These are phyloP conservation scores for Oryza longistaminata DNA, from an alignment of 176 grass and related monocot species.

Conservation along the genomic window DNA sequence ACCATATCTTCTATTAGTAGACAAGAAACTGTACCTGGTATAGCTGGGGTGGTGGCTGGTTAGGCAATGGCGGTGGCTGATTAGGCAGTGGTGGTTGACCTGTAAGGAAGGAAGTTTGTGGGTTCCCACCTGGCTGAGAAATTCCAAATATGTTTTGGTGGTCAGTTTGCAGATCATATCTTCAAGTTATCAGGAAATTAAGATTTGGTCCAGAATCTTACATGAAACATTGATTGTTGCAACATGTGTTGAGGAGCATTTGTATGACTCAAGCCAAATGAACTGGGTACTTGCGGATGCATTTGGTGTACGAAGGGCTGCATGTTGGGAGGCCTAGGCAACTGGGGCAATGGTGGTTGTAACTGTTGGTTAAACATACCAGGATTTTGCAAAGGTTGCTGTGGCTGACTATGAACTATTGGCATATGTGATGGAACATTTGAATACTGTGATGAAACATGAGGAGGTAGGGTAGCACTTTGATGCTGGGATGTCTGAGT, in stretches of 20 bases:
- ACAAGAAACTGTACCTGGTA: slow-evolving; percentile 65
- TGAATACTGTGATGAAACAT: slow-evolving; percentile 55
- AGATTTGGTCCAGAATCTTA: slow-evolving; percentile 53
- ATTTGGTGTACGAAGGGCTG: slow-evolving; percentile 61
- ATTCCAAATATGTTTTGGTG: slow-evolving; percentile 35
- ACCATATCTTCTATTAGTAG: background rate
- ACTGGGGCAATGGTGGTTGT: slow-evolving; percentile 72
- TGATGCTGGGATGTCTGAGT: slow-evolving; percentile 62
- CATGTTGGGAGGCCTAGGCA: slow-evolving; percentile 72
- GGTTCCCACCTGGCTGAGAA: slow-evolving; percentile 57
- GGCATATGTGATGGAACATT: slow-evolving; percentile 63
- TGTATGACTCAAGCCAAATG: slow-evolving; percentile 50
- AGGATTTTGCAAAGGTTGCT: slow-evolving; percentile 69
- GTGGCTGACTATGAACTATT: slow-evolving; percentile 47
- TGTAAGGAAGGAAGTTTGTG: slow-evolving; percentile 71
- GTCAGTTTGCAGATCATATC: slow-evolving; percentile 31
- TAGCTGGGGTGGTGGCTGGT: slow-evolving; percentile 75
- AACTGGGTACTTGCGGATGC: slow-evolving; percentile 55
- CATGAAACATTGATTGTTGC: slow-evolving; percentile 69
- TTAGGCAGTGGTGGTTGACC: slow-evolving; percentile 65
- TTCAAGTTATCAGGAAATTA: slow-evolving; percentile 1
- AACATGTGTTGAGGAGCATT: slow-evolving; percentile 70
- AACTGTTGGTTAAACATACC: slow-evolving; percentile 76
- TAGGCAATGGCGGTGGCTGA: slow-evolving; percentile 57
- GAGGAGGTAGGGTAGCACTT: slow-evolving; percentile 50